Evolutionary conservation across 306 rosid species (phyloP).

Genomic region (Hippophae tibetana): DNA sequence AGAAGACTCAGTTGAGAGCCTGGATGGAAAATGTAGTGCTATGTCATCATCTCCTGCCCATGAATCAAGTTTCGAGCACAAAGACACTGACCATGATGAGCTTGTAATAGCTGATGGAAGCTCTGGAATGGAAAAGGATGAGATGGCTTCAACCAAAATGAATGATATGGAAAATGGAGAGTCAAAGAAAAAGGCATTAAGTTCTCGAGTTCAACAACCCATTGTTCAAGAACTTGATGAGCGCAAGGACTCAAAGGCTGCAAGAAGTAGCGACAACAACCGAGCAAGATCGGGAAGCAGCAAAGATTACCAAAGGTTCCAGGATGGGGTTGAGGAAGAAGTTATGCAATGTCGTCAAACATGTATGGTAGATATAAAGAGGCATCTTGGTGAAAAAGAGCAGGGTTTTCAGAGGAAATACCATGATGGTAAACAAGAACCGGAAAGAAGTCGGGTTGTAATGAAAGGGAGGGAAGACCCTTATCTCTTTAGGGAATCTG

Average conservation of each 20-base stretch:
- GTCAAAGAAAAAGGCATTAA: conserved; percentile 33
- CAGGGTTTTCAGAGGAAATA: conserved; percentile 47
- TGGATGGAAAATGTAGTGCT: conserved; percentile 46
- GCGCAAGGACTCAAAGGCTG: conserved; percentile 73
- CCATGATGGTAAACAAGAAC: conserved; percentile 57
- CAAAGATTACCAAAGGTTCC: conserved; percentile 61
- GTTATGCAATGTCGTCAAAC: conserved; percentile 70
- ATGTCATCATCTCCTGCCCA: conserved; percentile 41
- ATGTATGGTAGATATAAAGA: conserved; percentile 35
- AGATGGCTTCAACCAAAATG: conserved; percentile 20
- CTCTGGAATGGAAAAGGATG: conserved; percentile 52
- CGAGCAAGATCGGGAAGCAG: conserved; percentile 92
- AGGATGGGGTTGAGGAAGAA: conserved; percentile 83
- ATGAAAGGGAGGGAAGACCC: conserved; percentile 60
- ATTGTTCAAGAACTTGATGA: conserved; percentile 49
- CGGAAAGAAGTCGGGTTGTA: conserved; percentile 47
- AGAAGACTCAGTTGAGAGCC: conserved; percentile 68
- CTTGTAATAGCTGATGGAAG: conserved; percentile 45
- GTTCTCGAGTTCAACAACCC: conserved; percentile 52
- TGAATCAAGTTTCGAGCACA: conserved; percentile 54
- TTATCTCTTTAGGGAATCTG: conserved; percentile 60
- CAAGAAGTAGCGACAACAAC: conserved; percentile 95
- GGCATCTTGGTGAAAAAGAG: conserved; percentile 55
- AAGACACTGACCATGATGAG: conserved; percentile 51
- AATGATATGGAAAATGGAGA: conserved; percentile 30